Percentiles rank a stretch among this genome's conserved stretches.
These are phyloP conservation scores for Pleurostoma richardsiae DNA, from an alignment of 2,329 filamentous ascomycete genomes.

Conservation along the genomic window DNA sequence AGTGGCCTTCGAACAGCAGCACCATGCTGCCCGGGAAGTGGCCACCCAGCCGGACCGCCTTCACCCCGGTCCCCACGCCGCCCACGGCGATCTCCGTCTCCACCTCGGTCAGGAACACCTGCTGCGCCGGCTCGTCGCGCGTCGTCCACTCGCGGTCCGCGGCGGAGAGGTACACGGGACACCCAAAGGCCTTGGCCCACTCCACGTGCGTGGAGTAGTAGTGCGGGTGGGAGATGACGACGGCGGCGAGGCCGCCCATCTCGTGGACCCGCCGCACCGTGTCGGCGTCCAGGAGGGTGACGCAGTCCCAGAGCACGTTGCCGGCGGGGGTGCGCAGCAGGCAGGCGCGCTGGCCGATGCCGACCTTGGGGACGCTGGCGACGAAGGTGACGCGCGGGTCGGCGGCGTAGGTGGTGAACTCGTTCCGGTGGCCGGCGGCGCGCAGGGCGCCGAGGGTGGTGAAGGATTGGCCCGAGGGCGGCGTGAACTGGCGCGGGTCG, in stretches of 20 bases:
- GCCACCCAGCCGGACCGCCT: constrained; percentile 66
- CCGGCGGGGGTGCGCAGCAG: constrained; percentile 60
- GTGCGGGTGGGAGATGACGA: constrained; percentile 76
- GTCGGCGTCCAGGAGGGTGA: constrained; percentile 62
- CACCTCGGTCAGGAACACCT: constrained; percentile 39
- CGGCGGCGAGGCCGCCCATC: constrained; percentile 63
- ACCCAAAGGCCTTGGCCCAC: constrained; percentile 66
- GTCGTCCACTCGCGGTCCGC: constrained; percentile 65
- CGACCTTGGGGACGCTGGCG: constrained; percentile 52
- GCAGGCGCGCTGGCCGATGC: constrained; percentile 70
- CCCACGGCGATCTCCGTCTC: constrained; percentile 32
- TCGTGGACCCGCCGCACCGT: constrained; percentile 54
- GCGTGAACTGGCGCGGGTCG: constrained; percentile 67
- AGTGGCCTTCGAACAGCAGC: constrained; percentile 51
- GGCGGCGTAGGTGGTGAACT: constrained; percentile 39
- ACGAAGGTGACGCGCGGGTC: constrained; percentile 43
- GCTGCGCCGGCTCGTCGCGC: constrained; percentile 28
- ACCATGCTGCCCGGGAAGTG: constrained; percentile 76
- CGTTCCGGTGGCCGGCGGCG: constrained; percentile 42
- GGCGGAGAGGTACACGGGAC: constrained; percentile 62
- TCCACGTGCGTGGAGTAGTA: constrained; percentile 74
- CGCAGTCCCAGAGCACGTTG: constrained; percentile 76
- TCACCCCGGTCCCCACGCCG: constrained; percentile 39
- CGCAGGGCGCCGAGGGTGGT: constrained; percentile 49
- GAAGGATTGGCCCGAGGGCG: constrained; percentile 59